Conservation (phyloP, 1,139 yeast species). For the Blastobotrys aristatus region DNA sequence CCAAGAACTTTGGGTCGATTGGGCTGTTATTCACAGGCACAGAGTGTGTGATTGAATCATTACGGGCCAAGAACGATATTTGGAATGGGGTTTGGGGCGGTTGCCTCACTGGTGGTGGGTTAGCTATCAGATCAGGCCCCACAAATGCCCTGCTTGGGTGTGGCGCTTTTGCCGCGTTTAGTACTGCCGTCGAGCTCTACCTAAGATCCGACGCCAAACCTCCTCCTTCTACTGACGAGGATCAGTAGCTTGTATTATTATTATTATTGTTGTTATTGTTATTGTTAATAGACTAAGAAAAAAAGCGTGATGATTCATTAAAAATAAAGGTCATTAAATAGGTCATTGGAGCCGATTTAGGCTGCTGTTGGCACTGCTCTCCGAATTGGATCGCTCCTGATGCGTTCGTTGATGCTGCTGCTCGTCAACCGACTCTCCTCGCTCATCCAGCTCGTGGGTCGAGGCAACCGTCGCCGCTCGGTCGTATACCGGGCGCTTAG, state of each 20-base stretch:
- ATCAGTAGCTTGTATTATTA: constrained; percentile 61
- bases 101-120: constrained; percentile 86
- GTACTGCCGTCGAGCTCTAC: constrained; percentile 88
- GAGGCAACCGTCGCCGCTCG: background rate
- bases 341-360: too few relatives aligned
- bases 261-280: too few relatives aligned
- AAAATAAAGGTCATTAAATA: too few relatives aligned
- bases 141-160: constrained; percentile 89
- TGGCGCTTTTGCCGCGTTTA: constrained; percentile 96
- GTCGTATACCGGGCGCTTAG: background rate
- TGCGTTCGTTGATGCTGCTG: too few relatives aligned
- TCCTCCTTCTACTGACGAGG: constrained; percentile 88
- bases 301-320: background rate
- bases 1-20: constrained; percentile 90
- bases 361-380: too few relatives aligned
- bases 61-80: constrained; percentile 87
- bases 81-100: constrained; percentile 93
- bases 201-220: constrained; percentile 79
- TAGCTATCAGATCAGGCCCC: constrained; percentile 90
- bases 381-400: background rate
- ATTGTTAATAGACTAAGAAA: too few relatives aligned
- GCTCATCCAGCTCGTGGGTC: background rate
- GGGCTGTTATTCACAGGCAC: constrained; percentile 94
- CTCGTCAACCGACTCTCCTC: background rate
- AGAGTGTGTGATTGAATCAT: constrained; percentile 78